Percentiles rank a stretch among this genome's conserved stretches.
Evolutionary conservation across 257 asterid genomes (phyloP).

Genomic region (Solanum dulcamara): DNA sequence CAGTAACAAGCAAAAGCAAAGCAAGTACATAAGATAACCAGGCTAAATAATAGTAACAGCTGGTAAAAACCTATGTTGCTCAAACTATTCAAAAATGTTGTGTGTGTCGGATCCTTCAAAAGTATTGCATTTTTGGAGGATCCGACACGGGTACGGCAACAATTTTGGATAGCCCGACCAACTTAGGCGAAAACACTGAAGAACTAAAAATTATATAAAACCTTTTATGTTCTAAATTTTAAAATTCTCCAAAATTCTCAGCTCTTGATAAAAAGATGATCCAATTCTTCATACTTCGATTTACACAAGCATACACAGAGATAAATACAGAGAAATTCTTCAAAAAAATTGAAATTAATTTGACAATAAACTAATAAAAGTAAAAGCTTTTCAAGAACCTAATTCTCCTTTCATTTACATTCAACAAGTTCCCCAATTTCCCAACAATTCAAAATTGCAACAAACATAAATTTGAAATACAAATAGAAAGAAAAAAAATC

Average conservation of each 20-base stretch:
- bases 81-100: no score
- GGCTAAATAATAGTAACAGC: neutral
- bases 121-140: no score
- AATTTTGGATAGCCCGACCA: no score
- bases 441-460: no score
- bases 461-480: neutral
- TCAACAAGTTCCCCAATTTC: neutral
- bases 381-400: neutral
- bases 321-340: neutral
- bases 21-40: neutral
- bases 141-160: no score
- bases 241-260: no score
- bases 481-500: neutral
- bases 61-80: no score
- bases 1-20: neutral
- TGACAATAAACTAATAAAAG: neutral
- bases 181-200: no score
- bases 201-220: neutral
- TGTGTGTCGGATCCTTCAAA: no score
- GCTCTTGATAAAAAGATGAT: no score
- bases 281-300: no score
- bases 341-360: neutral
- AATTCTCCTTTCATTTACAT: neutral
- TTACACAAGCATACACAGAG: no score
- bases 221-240: neutral